Conservation (phyloP, 768 basidiomycete species). For the Naganishia onofrii region DNA sequence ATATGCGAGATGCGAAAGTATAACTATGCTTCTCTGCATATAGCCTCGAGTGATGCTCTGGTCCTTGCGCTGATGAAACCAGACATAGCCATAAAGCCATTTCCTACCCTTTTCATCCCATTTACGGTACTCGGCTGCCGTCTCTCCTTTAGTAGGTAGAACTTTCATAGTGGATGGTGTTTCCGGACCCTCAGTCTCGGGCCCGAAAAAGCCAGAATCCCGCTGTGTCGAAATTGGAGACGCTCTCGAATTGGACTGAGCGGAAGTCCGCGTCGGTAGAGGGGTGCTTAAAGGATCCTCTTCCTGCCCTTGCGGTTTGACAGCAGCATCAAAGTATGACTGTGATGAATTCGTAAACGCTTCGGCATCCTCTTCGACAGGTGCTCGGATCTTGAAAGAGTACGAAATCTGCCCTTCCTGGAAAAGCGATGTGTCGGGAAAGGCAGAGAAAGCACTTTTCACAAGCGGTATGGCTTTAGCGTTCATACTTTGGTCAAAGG, state of each 20-base stretch:
- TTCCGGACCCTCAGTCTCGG: slow-evolving; percentile 25
- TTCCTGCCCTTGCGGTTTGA: background rate
- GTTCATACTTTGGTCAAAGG: slow-evolving; percentile 29
- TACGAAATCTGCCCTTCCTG: slow-evolving; percentile 79
- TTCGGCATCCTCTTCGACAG: background rate
- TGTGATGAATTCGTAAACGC: background rate
- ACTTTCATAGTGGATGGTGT: slow-evolving; percentile 20
- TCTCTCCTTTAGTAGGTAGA: slow-evolving; percentile 33
- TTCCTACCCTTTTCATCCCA: slow-evolving; percentile 51
- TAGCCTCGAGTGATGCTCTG: slow-evolving; percentile 47
- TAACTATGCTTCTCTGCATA: slow-evolving; percentile 69
- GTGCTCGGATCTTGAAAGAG: slow-evolving; percentile 73
- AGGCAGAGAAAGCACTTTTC: slow-evolving; percentile 82
- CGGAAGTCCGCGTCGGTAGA: background rate
- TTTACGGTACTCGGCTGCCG: slow-evolving; percentile 49
- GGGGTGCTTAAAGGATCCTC: background rate
- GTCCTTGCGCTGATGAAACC: slow-evolving; percentile 51
- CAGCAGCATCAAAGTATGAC: slow-evolving; percentile 1
- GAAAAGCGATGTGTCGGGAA: slow-evolving; percentile 83
- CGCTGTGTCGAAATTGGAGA: background rate
- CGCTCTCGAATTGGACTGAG: slow-evolving; percentile 56
- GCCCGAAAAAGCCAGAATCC: slow-evolving; percentile 47
- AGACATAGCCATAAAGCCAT: slow-evolving; percentile 52
- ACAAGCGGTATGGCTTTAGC: background rate
- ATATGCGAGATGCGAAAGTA: slow-evolving; percentile 74